Base-by-base conservation (phyloP, 805 yeast species). In the Sugiyamaella mastotermitis region DNA sequence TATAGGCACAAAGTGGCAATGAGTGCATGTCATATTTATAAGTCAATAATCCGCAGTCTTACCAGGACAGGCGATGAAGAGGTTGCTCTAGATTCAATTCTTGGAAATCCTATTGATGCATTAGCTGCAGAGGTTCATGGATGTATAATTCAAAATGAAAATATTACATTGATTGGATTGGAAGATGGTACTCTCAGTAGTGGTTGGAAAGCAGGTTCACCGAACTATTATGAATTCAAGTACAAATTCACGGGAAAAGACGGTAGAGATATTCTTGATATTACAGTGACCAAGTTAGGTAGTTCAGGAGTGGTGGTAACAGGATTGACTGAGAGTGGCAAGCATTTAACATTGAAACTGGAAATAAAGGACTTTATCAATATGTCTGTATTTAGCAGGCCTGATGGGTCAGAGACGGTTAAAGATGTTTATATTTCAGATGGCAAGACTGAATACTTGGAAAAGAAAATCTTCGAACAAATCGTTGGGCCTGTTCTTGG, bases 1-100 rank as follows among this genome's bases (percentile, higher is more conserved):
- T n/a, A n/a, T n/a, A n/a, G n/a, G n/a, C n/a, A n/a, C n/a, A n/a
- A n/a, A n/a, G n/a, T n/a, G n/a, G n/a, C n/a, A n/a, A 43, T 48
- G 48, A 40, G 30, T 29, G 49, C 51, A n/a, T 43, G 45, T 21
- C 47, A 41, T 32, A 17, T 48, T 9, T 47, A 43, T 33, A 43
- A 46, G 35, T 29, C 43, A 15, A 37, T 48, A 13, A 27, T 35
- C 14, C 16, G 25, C 21, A 38, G 44, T 17, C 31, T 48, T 3
- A 20, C 37, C 3, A 18, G 16, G 26, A 38, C 34, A 23, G 44
- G 31, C 10, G 48, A 42, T 21, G 43, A 35, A 16, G 49, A 45
- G 23, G 25, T 33, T 10, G 45, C 46, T 1, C 20, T 41, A 26
- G 20, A 32, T 6, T 25, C 22, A 18, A 11, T 42, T 8, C 24